phyloP scores from a whole-genome alignment of 495 filamentous ascomycete species.

The Hypoxylon rickii region DNA sequence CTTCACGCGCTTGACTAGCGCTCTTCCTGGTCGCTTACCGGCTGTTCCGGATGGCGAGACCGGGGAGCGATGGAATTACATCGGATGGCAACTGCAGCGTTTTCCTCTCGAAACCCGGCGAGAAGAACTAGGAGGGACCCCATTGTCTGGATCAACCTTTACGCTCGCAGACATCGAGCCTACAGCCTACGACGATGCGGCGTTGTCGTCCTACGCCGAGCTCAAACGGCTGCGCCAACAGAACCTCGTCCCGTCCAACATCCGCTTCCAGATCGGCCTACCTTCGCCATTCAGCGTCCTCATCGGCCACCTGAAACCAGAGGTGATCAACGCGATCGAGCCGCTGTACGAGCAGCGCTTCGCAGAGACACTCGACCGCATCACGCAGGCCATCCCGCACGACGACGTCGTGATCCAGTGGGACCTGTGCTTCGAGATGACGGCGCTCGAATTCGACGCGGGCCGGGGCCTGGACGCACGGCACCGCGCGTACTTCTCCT shows the following conservation, averaged over 20 bases:
- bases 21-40: conserved; percentile 39
- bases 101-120: conserved; percentile 34
- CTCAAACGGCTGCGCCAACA: conserved; percentile 39
- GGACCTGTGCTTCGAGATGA: conserved; percentile 46
- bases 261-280: conserved; percentile 48
- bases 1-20: conserved; percentile 29
- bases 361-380: conserved; percentile 35
- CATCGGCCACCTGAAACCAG: conserved; percentile 31
- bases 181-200: conserved; percentile 43
- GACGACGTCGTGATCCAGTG: conserved; percentile 51
- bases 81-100: conserved; percentile 38
- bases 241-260: conserved; percentile 32
- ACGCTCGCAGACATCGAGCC: conserved; percentile 37
- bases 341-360: conserved; percentile 47
- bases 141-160: conserved; percentile 24
- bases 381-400: conserved; percentile 46
- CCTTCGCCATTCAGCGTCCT: conserved; percentile 42
- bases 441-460: conserved; percentile 37
- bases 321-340: conserved; percentile 39
- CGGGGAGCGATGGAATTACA: conserved; percentile 42
- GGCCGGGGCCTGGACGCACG: conserved; percentile 12
- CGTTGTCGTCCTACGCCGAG: conserved; percentile 42
- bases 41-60: conserved; percentile 51
- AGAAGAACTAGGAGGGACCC: conserved; percentile 15
- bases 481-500: conserved; percentile 34